Percentiles rank a stretch among this genome's conserved stretches.
Conservation (phyloP, 78 protist species). For the Polysphondylium violaceum region DNA sequence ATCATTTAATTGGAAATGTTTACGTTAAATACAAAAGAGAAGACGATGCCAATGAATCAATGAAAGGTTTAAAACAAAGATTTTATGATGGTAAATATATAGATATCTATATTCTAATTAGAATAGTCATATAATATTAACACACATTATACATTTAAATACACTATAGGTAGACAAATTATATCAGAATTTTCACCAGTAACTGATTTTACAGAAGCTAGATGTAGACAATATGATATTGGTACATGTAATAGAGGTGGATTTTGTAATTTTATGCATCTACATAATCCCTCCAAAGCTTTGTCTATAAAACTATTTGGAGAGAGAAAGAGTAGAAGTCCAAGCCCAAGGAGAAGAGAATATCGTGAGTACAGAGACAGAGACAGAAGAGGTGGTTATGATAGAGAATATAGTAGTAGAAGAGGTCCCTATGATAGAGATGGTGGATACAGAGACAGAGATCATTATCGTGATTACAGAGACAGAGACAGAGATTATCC, state of each 20-base stretch:
- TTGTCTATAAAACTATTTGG: conserved; percentile 79
- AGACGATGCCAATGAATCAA: conserved; percentile 93
- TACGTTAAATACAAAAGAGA: conserved; percentile 95
- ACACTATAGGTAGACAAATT: conserved; percentile 87
- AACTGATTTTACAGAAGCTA: conserved; percentile 97
- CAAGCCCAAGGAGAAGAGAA: conserved; percentile 48
- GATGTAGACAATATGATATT: conserved; percentile 94
- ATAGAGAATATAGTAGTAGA: background rate
- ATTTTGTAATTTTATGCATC: conserved; percentile 98
- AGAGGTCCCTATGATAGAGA: conserved; percentile 37
- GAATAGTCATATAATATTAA: background rate
- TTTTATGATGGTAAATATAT: conserved; percentile 87
- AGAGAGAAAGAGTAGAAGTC: conserved; percentile 63
- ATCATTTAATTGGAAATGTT: conserved; percentile 98
- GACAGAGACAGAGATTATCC: conserved; percentile 13
- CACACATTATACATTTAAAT: background rate
- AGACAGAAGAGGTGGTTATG: conserved; percentile 29
- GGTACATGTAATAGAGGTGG: conserved; percentile 96
- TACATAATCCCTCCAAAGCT: conserved; percentile 78
- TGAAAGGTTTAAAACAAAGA: conserved; percentile 89
- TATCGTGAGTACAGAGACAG: conserved; percentile 19
- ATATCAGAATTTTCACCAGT: conserved; percentile 98
- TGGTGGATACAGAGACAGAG: conserved; percentile 4
- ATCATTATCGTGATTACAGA: conserved; percentile 19
- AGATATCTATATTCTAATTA: background rate